Evolutionary conservation across 208 protist genomes (phyloP).

Genomic region (Crithidia fasciculata): DNA sequence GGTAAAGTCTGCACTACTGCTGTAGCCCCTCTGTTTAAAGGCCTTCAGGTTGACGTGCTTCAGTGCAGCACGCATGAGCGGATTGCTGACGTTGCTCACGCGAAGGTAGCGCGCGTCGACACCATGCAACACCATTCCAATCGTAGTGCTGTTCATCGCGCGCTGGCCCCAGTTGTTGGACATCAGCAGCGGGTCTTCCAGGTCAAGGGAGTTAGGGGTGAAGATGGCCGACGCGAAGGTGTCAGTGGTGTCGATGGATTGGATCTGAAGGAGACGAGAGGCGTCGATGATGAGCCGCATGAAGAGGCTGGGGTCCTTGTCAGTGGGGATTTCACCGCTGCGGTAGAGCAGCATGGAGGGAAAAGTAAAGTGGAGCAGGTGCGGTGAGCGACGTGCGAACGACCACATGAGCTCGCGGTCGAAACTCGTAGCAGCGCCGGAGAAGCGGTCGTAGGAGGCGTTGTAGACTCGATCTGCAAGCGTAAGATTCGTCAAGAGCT

Average conservation of each 20-base stretch:
- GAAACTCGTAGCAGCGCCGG: neutral
- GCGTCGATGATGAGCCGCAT: neutral
- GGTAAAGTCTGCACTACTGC: constrained; percentile 7
- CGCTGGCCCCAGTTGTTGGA: constrained; percentile 28
- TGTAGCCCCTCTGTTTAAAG: neutral
- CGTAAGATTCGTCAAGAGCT: neutral
- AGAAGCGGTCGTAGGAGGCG: neutral
- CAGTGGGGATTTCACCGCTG: neutral
- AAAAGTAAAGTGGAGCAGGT: neutral
- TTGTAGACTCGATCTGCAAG: neutral
- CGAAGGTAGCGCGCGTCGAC: neutral
- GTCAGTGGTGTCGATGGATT: too few species aligned
- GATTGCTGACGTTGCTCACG: constrained; percentile 8
- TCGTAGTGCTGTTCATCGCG: neutral
- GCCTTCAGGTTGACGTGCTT: constrained; percentile 28
- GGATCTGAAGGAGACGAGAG: neutral
- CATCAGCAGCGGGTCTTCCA: constrained; percentile 23
- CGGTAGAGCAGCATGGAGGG: neutral
- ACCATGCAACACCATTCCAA: neutral
- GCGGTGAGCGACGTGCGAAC: neutral
- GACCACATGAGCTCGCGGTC: neutral
- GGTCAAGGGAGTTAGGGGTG: neutral
- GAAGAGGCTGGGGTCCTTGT: neutral
- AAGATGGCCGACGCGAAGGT: neutral
- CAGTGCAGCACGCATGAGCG: constrained; percentile 43